These are phyloP conservation scores for Fusarium luffae DNA, from an alignment of 2,329 filamentous ascomycete genomes.

Conservation along the genomic window DNA sequence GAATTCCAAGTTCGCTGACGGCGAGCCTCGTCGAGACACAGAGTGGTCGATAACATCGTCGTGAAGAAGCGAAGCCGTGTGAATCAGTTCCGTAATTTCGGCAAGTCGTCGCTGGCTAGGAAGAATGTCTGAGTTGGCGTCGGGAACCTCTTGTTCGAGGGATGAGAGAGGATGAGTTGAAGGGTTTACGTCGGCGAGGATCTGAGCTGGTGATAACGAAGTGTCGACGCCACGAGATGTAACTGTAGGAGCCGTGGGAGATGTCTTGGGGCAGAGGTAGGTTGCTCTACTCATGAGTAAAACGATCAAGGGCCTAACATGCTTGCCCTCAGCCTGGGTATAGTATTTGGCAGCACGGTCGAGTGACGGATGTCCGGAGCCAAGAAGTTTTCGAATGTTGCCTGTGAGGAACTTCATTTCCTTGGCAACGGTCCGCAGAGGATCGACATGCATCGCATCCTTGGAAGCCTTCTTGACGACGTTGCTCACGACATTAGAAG, in stretches of 20 bases:
- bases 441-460: slow-evolving; percentile 81
- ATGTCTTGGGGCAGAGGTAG: slow-evolving; percentile 74
- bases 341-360: slow-evolving; percentile 99
- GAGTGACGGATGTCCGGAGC: slow-evolving; percentile 92
- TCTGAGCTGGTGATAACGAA: slow-evolving; percentile 64
- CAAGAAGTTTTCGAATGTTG: slow-evolving; percentile 92
- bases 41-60: slow-evolving; percentile 99
- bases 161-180: slow-evolving; percentile 59
- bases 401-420: slow-evolving; percentile 96
- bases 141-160: slow-evolving; percentile 51
- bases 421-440: slow-evolving; percentile 88
- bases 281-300: slow-evolving; percentile 97
- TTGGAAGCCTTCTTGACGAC: slow-evolving; percentile 71
- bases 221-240: slow-evolving; percentile 62
- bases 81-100: slow-evolving; percentile 97
- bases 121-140: slow-evolving; percentile 74
- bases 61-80: slow-evolving; percentile 94
- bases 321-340: slow-evolving; percentile 95
- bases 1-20: slow-evolving; percentile 93
- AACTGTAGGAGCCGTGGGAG: slow-evolving; percentile 53
- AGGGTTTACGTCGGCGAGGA: slow-evolving; percentile 86
- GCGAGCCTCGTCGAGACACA: slow-evolving; percentile 81
- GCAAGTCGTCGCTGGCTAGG: slow-evolving; percentile 93
- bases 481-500: slow-evolving; percentile 77
- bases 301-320: slow-evolving; percentile 92